Percentiles rank a stretch among this genome's conserved stretches.
Evolutionary conservation across 768 basidiomycete species (phyloP).

Genomic region (Rhodotorula kratochvilovae): DNA sequence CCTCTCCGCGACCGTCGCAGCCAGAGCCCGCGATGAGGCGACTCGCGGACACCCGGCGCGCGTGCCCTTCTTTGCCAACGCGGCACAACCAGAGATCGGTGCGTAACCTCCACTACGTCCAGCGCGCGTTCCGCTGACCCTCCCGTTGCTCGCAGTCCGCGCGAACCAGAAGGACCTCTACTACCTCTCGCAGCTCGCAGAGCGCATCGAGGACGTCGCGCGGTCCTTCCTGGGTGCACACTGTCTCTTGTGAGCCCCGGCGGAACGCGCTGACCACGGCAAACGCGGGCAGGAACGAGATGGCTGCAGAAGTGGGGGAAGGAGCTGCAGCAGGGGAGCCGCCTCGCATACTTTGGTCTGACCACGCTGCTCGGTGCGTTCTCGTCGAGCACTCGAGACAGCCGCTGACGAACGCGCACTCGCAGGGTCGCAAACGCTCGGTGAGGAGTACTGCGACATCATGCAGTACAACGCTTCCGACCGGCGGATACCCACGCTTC

Average conservation of each 20-base stretch:
- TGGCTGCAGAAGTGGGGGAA: slow-evolving; percentile 41
- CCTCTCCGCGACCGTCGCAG: slow-evolving; percentile 12
- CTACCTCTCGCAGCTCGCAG: slow-evolving; percentile 41
- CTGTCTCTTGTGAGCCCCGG: no score
- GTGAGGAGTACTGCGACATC: slow-evolving; percentile 45
- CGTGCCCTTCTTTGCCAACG: slow-evolving; percentile 41
- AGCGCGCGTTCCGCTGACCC: background rate
- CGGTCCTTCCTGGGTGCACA: slow-evolving; percentile 37
- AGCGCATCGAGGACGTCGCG: slow-evolving; percentile 39
- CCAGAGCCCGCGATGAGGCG: slow-evolving; percentile 14
- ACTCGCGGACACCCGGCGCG: background rate
- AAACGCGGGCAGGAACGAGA: slow-evolving; percentile 34
- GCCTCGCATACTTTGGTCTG: slow-evolving; percentile 42
- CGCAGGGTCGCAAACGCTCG: slow-evolving; percentile 43
- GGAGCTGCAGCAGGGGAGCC: slow-evolving; percentile 38
- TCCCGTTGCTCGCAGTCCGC: slow-evolving; percentile 25
- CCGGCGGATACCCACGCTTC: slow-evolving; percentile 27
- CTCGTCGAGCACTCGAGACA: no score
- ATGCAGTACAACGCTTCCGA: slow-evolving; percentile 36
- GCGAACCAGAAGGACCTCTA: slow-evolving; percentile 45
- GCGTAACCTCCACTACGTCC: background rate
- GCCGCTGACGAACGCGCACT: background rate
- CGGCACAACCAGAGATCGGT: slow-evolving; percentile 44
- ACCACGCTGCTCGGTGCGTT: slow-evolving; percentile 42
- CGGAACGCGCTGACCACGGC: background rate